Evolutionary conservation across 306 rosid species (phyloP), one percentile per base, ranked within the genome.

Genomic region (Vigna mungo): DNA sequence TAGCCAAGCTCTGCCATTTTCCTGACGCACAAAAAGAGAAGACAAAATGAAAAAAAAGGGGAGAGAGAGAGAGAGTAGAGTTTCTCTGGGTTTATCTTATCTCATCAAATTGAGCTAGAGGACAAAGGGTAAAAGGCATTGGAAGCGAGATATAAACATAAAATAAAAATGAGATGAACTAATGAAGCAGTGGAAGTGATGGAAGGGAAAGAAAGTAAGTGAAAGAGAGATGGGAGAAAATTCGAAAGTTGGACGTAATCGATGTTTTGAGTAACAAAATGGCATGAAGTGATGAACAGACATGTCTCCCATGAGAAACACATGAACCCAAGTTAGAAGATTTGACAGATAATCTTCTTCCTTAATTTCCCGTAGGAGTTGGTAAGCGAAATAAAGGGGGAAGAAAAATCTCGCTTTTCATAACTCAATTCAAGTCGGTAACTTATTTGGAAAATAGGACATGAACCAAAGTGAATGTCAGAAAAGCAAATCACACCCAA

Each of bases 1-100:
- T 83, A 95, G 62, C 97, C 99, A 80, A 88, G 91, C 78, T 91
- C 97, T 39, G 91, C 97, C 74, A 95, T 74, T 84, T 95, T 95
- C 88, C 99, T 95, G 73, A 70, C 34, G 30, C 34, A 67, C 18
- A 17, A 36, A 17, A 36, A 46, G 56, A 59, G 5, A 63, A 71
- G 27, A 60, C 12, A 47, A 55, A 36, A 44, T 68, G 41, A 4
- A 39, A n/a, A 11, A 7, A 58, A 30, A 30, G 1, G 32, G 32
- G 5, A 30, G 34, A 4, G 34, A 30, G 34, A 30, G 5, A 30
- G 34, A 0, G 34, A 9, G 47, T 9, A 46, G 4, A 46, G 36
- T n/a, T 44, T 44, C 39, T 75, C 63, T 49, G 68, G 61, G 68
- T 80, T 77, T 73, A 53, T 80, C 71, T 72, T 48, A 77, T 72